These are phyloP conservation scores for Penicillium ucsense DNA, from an alignment of 495 filamentous ascomycete species.

Conservation along the genomic window DNA sequence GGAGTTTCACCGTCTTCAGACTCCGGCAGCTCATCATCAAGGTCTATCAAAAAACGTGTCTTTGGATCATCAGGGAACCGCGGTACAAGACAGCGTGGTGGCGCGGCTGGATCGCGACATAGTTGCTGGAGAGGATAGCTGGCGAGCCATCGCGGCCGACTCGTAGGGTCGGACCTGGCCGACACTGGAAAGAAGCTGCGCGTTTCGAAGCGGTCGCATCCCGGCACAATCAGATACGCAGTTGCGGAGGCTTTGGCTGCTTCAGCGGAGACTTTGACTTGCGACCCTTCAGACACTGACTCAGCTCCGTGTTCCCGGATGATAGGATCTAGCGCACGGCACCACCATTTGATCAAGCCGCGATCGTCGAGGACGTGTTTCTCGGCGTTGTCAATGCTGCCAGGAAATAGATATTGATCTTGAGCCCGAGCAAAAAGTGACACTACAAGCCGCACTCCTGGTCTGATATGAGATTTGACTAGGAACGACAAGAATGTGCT, in stretches of 20 bases:
- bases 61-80: constrained; percentile 95
- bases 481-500: constrained; percentile 70
- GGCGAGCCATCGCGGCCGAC: constrained; percentile 40
- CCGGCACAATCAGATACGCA: constrained; percentile 81
- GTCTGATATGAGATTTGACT: constrained; percentile 52
- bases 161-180: constrained; percentile 29
- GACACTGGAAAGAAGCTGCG: constrained; percentile 46
- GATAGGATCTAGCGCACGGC: constrained; percentile 70
- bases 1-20: constrained; percentile 15
- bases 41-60: constrained; percentile 76
- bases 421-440: constrained; percentile 91
- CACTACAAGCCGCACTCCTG: constrained; percentile 64
- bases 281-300: constrained; percentile 24
- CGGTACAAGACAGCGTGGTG: constrained; percentile 80
- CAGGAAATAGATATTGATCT: constrained; percentile 89
- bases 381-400: constrained; percentile 68
- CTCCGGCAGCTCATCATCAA: constrained; percentile 68
- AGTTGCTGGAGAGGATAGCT: constrained; percentile 58
- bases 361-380: constrained; percentile 95
- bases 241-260: constrained; percentile 33
- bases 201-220: constrained; percentile 69
- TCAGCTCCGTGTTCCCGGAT: constrained; percentile 39
- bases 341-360: constrained; percentile 92
- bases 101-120: constrained; percentile 45
- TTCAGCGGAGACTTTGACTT: constrained; percentile 32